Conservation (phyloP, 2,329 filamentous ascomycete genomes). For the Talaromyces sp. region DNA sequence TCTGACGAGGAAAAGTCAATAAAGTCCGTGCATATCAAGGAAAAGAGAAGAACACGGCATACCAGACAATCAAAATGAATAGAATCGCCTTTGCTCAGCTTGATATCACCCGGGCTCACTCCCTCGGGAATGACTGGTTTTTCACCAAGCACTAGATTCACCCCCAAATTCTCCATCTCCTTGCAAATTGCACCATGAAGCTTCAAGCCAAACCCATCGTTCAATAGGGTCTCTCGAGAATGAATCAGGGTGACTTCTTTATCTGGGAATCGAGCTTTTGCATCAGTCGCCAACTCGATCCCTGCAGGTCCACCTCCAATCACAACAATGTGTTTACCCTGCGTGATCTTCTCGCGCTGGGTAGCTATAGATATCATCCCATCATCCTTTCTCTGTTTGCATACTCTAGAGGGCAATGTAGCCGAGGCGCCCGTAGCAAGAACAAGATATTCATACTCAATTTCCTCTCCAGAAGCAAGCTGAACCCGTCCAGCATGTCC, state of each 20-base stretch:
- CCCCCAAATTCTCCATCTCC: conserved; percentile 50
- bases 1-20: conserved; percentile 37
- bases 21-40: conserved; percentile 9
- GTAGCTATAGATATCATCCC: conserved; percentile 48
- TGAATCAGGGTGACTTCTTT: conserved; percentile 63
- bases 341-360: not conserved
- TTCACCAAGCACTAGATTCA: conserved; percentile 57
- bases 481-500: conserved; percentile 33
- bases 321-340: conserved; percentile 40
- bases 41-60: conserved; percentile 3
- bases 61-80: conserved; percentile 58
- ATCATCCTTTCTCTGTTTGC: conserved; percentile 44
- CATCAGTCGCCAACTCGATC: conserved; percentile 63
- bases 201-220: conserved; percentile 52
- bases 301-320: conserved; percentile 65
- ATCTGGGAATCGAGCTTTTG: conserved; percentile 58
- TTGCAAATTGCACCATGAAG: conserved; percentile 44
- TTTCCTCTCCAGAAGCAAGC: conserved; percentile 47
- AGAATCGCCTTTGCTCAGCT: conserved; percentile 48
- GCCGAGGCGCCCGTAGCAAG: conserved; percentile 60
- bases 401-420: conserved; percentile 54
- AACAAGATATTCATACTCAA: conserved; percentile 60
- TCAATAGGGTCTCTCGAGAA: conserved; percentile 58
- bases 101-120: conserved; percentile 35
- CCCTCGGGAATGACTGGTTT: conserved; percentile 34